Evolutionary conservation across 768 basidiomycete genomes (phyloP).

Genomic region (Macrolepiota albuminosa): DNA sequence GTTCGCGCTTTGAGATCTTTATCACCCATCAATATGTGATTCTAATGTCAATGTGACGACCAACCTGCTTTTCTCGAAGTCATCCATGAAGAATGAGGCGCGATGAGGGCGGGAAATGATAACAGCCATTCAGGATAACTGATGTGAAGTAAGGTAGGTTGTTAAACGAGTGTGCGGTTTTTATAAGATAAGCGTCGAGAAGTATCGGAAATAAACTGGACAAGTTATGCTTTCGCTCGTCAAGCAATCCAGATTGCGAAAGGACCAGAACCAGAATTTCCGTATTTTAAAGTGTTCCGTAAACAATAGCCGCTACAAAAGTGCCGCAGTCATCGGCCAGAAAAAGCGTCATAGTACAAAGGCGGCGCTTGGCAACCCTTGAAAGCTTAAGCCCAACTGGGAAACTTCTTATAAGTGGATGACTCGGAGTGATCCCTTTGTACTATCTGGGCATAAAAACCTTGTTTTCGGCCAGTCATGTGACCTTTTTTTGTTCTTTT

Average conservation of each 20-base stretch:
- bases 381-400: neutral
- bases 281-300: slow-evolving; percentile 2
- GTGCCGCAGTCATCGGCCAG: neutral
- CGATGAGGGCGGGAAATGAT: slow-evolving; percentile 19
- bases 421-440: neutral
- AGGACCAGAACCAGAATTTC: neutral
- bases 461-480: no score
- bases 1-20: slow-evolving; percentile 5
- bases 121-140: slow-evolving; percentile 17
- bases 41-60: neutral
- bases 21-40: neutral
- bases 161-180: neutral
- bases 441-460: neutral
- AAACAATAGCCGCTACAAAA: slow-evolving; percentile 7
- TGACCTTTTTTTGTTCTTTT: neutral
- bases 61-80: slow-evolving; percentile 13
- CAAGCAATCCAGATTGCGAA: slow-evolving; percentile 9
- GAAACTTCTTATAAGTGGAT: neutral
- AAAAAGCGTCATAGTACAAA: neutral
- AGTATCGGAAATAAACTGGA: neutral
- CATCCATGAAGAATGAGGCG: slow-evolving; percentile 25
- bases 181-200: slow-evolving; percentile 5
- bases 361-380: slow-evolving; percentile 1
- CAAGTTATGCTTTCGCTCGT: neutral
- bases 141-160: neutral